Base-by-base conservation (phyloP, 2,329 filamentous ascomycete genomes). In the Ascochyta koolunga region DNA sequence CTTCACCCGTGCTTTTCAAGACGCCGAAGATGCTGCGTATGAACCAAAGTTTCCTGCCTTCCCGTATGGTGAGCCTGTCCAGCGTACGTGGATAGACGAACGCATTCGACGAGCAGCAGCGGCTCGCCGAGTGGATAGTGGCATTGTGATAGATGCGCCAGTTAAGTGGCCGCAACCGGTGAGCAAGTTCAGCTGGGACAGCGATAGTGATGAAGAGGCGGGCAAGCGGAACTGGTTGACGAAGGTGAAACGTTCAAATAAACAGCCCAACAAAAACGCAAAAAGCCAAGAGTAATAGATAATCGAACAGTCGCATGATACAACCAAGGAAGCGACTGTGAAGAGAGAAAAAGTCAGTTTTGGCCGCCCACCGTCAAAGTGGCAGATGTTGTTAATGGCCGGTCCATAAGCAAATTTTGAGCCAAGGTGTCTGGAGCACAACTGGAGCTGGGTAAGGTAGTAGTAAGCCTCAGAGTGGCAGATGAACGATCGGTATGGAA, bases 101-200 rank as follows among this genome's bases (percentile, higher is more conserved):
- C 38, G 38, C 7, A 15, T n/a, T 4, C 39, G 24, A 15, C 24
- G 29, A 19, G 25, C 27, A 5, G 29, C 35, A 41, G 3, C n/a
- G 15, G 6, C 22, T 5, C 27, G 10, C n/a, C 39, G 33, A 35
- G 15, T 37, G 8, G 51, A 54, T 18, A 39, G 35, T 18, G 44
- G 31, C 10, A 38, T 25, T 19, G 18, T 16, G 21, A 21, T 39
- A 32, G 21, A n/a, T 5, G 25, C 22, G 16, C 18, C 10, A 10
- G 4, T 10, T 10, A 24, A 31, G 27, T 43, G n/a, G 5, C 35
- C 44, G 4, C 11, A 24, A 13, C 33, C 37, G 15, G 29, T 49
- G 11, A 54, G 51, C 27, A 42, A 40, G 15, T 49, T 49, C 27
- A 47, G 39, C 11, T 49, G 51, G 51, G 39, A 44, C 18, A 36